These are phyloP conservation scores for Lyophyllum decastes DNA, from an alignment of 768 basidiomycete genomes.

Conservation along the genomic window DNA sequence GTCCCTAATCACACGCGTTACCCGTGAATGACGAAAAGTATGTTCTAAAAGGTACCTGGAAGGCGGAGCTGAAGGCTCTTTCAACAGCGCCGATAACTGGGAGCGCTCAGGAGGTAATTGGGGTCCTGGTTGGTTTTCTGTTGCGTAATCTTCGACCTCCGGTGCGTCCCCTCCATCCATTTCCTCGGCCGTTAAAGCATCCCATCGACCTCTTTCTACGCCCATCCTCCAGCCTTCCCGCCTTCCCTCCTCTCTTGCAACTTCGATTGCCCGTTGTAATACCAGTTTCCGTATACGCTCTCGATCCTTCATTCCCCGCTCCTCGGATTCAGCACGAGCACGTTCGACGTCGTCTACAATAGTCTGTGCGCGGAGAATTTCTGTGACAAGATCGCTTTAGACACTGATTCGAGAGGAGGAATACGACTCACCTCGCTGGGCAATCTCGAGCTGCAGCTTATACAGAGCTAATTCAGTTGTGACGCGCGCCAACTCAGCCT, in stretches of 20 bases:
- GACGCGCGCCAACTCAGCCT: constrained; percentile 31
- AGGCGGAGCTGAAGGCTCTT: background rate
- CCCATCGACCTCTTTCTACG: constrained; percentile 27
- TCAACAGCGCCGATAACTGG: no score
- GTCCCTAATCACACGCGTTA: background rate
- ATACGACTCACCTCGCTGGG: constrained; percentile 43
- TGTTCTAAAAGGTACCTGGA: background rate
- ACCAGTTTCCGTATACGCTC: constrained; percentile 44
- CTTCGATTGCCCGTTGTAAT: constrained; percentile 46
- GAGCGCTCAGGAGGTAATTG: background rate
- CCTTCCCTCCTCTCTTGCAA: constrained; percentile 56
- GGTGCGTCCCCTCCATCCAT: constrained; percentile 2
- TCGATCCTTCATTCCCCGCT: constrained; percentile 45
- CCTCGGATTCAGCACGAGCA: constrained; percentile 51
- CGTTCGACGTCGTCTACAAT: constrained; percentile 49
- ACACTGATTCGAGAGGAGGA: background rate
- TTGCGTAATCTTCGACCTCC: background rate
- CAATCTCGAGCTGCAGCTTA: constrained; percentile 57
- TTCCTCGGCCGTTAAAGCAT: constrained; percentile 7
- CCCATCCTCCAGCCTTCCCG: constrained; percentile 55
- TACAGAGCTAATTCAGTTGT: constrained; percentile 55
- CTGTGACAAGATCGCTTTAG: constrained; percentile 21
- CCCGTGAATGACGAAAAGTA: background rate
- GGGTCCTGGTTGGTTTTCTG: background rate
- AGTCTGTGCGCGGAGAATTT: constrained; percentile 56